These are phyloP conservation scores for Pseudogymnoascus destructans DNA, from an alignment of 2,329 filamentous ascomycete genomes.

Conservation along the genomic window DNA sequence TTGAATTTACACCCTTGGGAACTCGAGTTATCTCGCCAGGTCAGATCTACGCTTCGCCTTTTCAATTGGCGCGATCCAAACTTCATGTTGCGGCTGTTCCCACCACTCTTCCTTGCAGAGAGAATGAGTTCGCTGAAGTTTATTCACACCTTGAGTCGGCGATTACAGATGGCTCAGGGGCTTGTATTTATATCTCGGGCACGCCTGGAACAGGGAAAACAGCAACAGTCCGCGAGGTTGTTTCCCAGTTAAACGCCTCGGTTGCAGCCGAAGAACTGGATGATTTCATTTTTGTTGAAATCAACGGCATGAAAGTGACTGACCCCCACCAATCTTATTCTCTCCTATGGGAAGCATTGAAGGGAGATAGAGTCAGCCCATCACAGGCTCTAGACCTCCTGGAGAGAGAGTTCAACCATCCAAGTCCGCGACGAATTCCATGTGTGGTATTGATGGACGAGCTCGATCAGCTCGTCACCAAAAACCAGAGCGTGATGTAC, in stretches of 20 bases:
- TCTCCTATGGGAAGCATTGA: slow-evolving; percentile 88
- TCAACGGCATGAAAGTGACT: slow-evolving; percentile 99
- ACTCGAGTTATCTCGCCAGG: slow-evolving; percentile 70
- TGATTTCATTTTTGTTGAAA: slow-evolving; percentile 98
- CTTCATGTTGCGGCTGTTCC: slow-evolving; percentile 93
- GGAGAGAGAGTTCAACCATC: slow-evolving; percentile 83
- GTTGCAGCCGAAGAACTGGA: slow-evolving; percentile 85
- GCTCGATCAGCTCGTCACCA: slow-evolving; percentile 91
- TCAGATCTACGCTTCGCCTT: slow-evolving; percentile 68
- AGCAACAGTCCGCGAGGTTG: slow-evolving; percentile 89
- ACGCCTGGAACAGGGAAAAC: slow-evolving; percentile 97
- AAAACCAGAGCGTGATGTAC: slow-evolving; percentile 99
- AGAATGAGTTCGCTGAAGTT: slow-evolving; percentile 80
- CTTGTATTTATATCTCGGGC: slow-evolving; percentile 98
- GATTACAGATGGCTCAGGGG: slow-evolving; percentile 83
- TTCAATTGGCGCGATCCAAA: slow-evolving; percentile 76
- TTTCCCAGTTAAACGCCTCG: slow-evolving; percentile 75
- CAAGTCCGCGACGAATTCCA: slow-evolving; percentile 78
- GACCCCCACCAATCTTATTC: slow-evolving; percentile 95
- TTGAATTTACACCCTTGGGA: slow-evolving; percentile 92
- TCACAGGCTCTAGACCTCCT: slow-evolving; percentile 82
- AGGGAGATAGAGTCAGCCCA: slow-evolving; percentile 83
- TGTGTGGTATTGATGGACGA: slow-evolving; percentile 99
- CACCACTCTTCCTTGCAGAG: slow-evolving; percentile 75
- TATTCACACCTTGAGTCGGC: slow-evolving; percentile 90